Conservation (phyloP, 306 rosid genomes). For the Vigna nakashimae region DNA sequence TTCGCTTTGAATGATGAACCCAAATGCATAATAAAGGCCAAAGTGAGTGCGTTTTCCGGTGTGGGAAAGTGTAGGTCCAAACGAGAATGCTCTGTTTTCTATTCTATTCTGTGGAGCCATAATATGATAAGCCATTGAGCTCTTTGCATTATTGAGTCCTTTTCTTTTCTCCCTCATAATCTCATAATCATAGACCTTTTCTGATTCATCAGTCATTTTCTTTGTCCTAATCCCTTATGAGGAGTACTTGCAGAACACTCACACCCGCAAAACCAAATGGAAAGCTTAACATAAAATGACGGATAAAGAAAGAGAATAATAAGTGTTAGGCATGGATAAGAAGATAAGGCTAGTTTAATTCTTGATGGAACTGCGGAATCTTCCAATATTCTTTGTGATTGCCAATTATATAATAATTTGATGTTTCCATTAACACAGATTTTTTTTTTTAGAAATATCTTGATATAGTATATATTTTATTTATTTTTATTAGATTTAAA, state of each 20-base stretch:
- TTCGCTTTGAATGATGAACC: not conserved
- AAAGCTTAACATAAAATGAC: not conserved
- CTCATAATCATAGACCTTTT: no score
- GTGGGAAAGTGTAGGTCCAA: conserved; percentile 46
- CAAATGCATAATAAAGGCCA: conserved; percentile 1
- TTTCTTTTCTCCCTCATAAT: not conserved
- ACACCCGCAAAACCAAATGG: conserved; percentile 9
- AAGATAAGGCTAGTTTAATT: not conserved
- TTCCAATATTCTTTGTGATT: not conserved
- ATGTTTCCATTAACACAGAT: no score
- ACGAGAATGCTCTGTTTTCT: not conserved
- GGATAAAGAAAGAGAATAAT: not conserved
- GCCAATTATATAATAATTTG: not conserved
- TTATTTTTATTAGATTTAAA: no score
- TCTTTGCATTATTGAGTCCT: not conserved
- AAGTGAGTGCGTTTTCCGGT: not conserved
- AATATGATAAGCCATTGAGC: not conserved
- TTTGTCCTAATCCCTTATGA: not conserved
- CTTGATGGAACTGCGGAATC: not conserved
- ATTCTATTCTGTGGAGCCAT: conserved; percentile 4
- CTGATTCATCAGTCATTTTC: not conserved
- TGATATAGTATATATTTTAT: no score
- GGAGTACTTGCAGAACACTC: not conserved
- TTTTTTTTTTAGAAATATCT: no score
- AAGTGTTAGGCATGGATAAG: not conserved